phyloP scores from a whole-genome alignment of 1,139 yeast species.

The Blastobotrys arbuscula region DNA sequence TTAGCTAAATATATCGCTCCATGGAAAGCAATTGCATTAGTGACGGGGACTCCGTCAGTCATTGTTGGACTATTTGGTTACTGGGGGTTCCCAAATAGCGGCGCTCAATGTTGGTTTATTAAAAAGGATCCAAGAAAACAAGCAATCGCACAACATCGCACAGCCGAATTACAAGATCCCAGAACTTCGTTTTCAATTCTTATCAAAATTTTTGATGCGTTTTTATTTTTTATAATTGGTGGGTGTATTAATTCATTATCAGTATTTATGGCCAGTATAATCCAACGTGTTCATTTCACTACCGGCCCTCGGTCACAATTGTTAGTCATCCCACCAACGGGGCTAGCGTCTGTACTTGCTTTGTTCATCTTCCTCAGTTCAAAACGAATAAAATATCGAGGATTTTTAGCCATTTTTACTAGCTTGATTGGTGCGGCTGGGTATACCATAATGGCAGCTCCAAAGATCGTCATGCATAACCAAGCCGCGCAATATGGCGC shows the following conservation, averaged over 20 bases:
- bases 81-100: conserved; percentile 1
- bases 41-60: not conserved
- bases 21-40: conserved; percentile 6
- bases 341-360: not conserved
- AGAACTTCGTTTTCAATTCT: conserved; percentile 5
- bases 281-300: conserved; percentile 1
- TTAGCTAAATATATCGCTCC: not conserved
- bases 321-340: conserved; percentile 2
- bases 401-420: not conserved
- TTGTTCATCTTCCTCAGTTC: not conserved
- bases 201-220: not conserved
- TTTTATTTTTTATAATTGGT: not conserved
- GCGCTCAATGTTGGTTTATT: not conserved
- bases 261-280: conserved; percentile 2
- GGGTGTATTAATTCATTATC: not conserved
- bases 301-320: not conserved
- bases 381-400: not conserved
- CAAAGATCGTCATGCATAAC: not conserved
- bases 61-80: conserved; percentile 5
- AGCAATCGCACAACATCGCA: conserved; percentile 2
- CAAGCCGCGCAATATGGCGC: conserved; percentile 7
- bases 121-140: not conserved
- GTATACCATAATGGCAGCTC: not conserved
- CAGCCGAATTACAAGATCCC: conserved; percentile 9
- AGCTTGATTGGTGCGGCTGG: conserved; percentile 3